Base-by-base conservation (phyloP, 202 grass and related monocot species). In the Thinopyrum obtusiflorum region DNA sequence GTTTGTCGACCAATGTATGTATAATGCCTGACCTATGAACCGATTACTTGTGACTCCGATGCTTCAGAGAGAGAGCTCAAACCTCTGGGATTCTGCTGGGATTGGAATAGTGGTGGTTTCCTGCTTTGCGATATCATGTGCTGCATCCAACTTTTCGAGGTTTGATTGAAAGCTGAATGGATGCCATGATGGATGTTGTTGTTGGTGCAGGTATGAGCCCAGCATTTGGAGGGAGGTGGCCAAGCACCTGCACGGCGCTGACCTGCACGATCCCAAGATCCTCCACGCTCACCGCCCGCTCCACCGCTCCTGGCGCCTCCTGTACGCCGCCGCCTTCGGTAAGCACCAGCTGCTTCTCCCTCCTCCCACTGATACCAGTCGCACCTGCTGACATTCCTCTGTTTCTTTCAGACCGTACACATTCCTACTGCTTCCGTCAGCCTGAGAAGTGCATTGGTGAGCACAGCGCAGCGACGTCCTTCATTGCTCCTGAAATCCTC, bases 191-290 rank as follows among this genome's bases (percentile, higher is more conserved):
- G n/a, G n/a, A n/a, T 18, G 55, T 47, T 53, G 4, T 68, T 68
- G n/a, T n/a, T 33, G 53, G 47, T 88, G 82, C 87, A 96, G 97
- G 86, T 93, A 90, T 53, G 90, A 99, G 64, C 72, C 70, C 64
- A 93, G 97, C 80, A 17, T 91, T 5, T 99, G 97, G 97, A 99
- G 90, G 72, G 97, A 99, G 90, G 92, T 99, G 26, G 92, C 93
- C 78, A 99, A 93, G 87, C 83, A 92, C 81, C 83, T 99, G 33
- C 86, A 88, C 51, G 97, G 93, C 24, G 65, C 17, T 31, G 93
- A 99, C 88, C 90, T 99, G 73, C 76, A 63, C 12, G 11, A 68
- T 39, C 23, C 28, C 37, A 20, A 11, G 84, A 72, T 73, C 20
- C 20, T 23, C 33, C 37, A 39, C 7, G 1, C 47, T 10, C 91